Base-by-base conservation (phyloP, 2,329 filamentous ascomycete genomes). In the Arthrobotrys musiformis region DNA sequence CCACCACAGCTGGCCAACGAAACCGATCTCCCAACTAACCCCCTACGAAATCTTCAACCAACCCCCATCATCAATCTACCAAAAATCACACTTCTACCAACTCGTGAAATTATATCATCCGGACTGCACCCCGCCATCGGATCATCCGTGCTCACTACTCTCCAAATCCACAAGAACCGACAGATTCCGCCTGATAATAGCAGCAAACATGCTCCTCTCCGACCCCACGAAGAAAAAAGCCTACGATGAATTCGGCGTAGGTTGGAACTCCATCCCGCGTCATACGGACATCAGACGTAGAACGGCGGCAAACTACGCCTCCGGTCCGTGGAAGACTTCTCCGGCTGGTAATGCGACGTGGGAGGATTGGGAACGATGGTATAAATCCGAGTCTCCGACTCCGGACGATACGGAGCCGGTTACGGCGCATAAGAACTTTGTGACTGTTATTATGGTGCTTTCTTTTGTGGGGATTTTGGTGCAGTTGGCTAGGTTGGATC, bases 91-190 rank as follows among this genome's bases (percentile, higher is more conserved):
- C 75, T 99, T 93, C 86, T 95, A 96, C 84, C 88, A 94, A 82
- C 89, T 99, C 63, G 95, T 97, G 72, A 99, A 98, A 85, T 86
- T 96, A 54, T 99, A 99, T 85, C 95, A 99, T 82, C 95, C 95
- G 0, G 95, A 99, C 83, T 89, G 88, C 74, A 86, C 83, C 78
- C 82, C 83, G 85, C 74, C 83, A 85, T 76, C 82, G 85, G 63
- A 83, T 82, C 15, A 79, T 84, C 22, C 83, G 83, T 79, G 84
- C 84, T 78, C 83, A 83, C 6, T 82, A 50, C 61, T 92, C 11
- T 86, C 92, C 0, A 86, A 88, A 19, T 84, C 88, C 26, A 87
- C 88, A 30, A 90, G 91, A 78, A 86, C 95, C n/a, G 93, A 97
- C 82, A 91, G 95, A 58, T 99, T 98, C 84, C 91, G 92, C 33